Percentiles rank a stretch among this genome's conserved stretches.
These are phyloP conservation scores for Fusarium luffae DNA, from an alignment of 2,329 filamentous ascomycete genomes.

Conservation along the genomic window DNA sequence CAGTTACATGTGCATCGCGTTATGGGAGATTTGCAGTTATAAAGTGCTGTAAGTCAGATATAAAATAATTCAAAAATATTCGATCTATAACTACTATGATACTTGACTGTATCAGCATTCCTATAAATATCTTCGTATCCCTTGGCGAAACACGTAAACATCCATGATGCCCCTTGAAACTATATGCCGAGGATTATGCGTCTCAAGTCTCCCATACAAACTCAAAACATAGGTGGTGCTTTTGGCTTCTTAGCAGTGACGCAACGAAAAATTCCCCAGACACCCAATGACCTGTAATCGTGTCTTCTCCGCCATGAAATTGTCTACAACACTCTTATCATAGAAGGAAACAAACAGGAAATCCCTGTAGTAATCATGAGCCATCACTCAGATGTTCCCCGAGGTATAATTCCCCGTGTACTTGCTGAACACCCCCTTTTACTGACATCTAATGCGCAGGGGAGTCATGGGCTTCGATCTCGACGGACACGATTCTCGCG, in stretches of 20 bases:
- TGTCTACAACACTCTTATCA: slow-evolving; percentile 28
- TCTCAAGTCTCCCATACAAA: slow-evolving; percentile 25
- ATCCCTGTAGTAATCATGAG: slow-evolving; percentile 34
- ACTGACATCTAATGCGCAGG: slow-evolving; percentile 42
- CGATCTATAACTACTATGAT: no score
- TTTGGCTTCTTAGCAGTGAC: slow-evolving; percentile 37
- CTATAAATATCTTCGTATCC: slow-evolving; percentile 1
- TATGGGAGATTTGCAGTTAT: not conserved
- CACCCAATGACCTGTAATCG: slow-evolving; percentile 29
- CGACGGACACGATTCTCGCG: slow-evolving; percentile 63
- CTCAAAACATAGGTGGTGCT: slow-evolving; percentile 36
- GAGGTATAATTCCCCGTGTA: slow-evolving; percentile 30
- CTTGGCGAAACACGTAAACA: slow-evolving; percentile 15
- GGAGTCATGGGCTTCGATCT: slow-evolving; percentile 59
- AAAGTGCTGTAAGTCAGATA: not conserved
- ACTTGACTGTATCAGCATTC: not conserved
- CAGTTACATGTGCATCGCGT: slow-evolving; percentile 2
- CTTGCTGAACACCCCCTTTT: slow-evolving; percentile 19
- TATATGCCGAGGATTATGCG: slow-evolving; percentile 46
- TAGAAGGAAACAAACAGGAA: slow-evolving; percentile 31
- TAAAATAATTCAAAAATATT: not conserved
- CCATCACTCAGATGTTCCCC: slow-evolving; percentile 26
- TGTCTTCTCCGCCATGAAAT: slow-evolving; percentile 45
- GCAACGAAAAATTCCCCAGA: slow-evolving; percentile 31
- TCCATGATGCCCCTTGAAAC: slow-evolving; percentile 24